Base-by-base conservation (phyloP, 2,329 filamentous ascomycete genomes). In the Chaetoscypha palmicola region DNA sequence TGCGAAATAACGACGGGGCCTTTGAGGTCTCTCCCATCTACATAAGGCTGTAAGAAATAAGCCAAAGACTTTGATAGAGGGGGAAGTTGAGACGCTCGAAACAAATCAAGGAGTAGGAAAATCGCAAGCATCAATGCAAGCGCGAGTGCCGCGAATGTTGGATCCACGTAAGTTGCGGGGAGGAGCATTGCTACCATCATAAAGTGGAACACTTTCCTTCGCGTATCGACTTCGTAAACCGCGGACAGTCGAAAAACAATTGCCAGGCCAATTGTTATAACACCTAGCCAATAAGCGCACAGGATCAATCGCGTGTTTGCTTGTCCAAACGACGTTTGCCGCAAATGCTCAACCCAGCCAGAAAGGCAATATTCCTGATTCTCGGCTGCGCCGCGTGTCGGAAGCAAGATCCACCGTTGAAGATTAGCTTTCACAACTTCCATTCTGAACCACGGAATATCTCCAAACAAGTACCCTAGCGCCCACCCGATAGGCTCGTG, bases 181-280 rank as follows among this genome's bases (percentile, higher is more conserved):
- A 97, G 73, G 44, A 98, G 82, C 87, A 98, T 96, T 44, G 81
- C 80, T 5, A 97, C 91, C 85, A 97, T 97, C 75, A 91, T 95
- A 55, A 94, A 94, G 64, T 98, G 92, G 63, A 98, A 98, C 19
- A 97, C 86, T 65, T 98, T 98, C 39, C 92, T 81, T 38, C 92
- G 79, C 1, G 92, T 98, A 66, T 98, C 92, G 36, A 98, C 91
- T 65, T 96, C 90, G 53, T 86, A 90, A 38, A 86, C 70, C 2
- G 79, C 71, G 31, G 83, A 86, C 28, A 94, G 74, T 32, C 74
- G 77, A 41, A 92, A 77, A 5, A 96, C 86, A 3, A 86, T 71
- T 8, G 79, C 67, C 26, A 97, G 72, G 1, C 91, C 92, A 1
- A 79, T 61, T 12, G 76, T 61, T 12, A 97, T 74, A 43, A 94